Conservation (phyloP, 2,329 filamentous ascomycete genomes). For the Botrytis squamosa region DNA sequence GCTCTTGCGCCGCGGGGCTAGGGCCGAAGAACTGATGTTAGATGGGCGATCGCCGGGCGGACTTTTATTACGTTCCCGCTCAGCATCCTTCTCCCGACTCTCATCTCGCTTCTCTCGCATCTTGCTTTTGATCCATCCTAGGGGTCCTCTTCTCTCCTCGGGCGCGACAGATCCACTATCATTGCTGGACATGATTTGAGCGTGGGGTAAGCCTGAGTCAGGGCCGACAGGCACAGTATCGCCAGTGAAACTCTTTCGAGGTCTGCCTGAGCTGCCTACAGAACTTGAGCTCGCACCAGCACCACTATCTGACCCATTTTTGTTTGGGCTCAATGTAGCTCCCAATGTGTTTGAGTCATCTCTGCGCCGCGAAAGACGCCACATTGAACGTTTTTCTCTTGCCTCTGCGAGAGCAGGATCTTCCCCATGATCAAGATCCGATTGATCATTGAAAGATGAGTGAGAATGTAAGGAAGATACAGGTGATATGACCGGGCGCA, state of each 20-base stretch:
- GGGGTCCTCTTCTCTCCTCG: slow-evolving; percentile 54
- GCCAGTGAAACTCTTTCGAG: slow-evolving; percentile 47
- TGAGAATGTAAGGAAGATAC: slow-evolving; percentile 68
- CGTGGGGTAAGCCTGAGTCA: slow-evolving; percentile 34
- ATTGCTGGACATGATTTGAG: slow-evolving; percentile 39
- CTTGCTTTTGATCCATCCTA: slow-evolving; percentile 65
- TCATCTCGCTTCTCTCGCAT: slow-evolving; percentile 52
- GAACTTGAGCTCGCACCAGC: slow-evolving; percentile 68
- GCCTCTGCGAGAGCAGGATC: slow-evolving; percentile 53
- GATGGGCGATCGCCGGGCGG: slow-evolving; percentile 35
- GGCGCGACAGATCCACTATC: slow-evolving; percentile 31
- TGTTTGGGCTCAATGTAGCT: slow-evolving; percentile 45
- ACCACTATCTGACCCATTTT: slow-evolving; percentile 57
- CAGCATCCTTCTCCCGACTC: slow-evolving; percentile 32
- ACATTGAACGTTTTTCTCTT: slow-evolving; percentile 69
- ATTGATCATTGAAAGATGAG: slow-evolving; percentile 73
- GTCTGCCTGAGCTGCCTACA: slow-evolving; percentile 57
- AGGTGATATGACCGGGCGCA: slow-evolving; percentile 70
- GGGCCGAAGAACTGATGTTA: slow-evolving; percentile 21
- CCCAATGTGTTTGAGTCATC: slow-evolving; percentile 49
- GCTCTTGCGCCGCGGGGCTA: slow-evolving; percentile 33
- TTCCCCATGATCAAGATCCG: slow-evolving; percentile 73
- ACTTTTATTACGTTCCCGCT: slow-evolving; percentile 37
- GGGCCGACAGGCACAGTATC: slow-evolving; percentile 39
- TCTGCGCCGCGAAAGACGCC: slow-evolving; percentile 67